These are phyloP conservation scores for Dothistroma pini DNA, from an alignment of 2,329 filamentous ascomycete species.

Conservation along the genomic window DNA sequence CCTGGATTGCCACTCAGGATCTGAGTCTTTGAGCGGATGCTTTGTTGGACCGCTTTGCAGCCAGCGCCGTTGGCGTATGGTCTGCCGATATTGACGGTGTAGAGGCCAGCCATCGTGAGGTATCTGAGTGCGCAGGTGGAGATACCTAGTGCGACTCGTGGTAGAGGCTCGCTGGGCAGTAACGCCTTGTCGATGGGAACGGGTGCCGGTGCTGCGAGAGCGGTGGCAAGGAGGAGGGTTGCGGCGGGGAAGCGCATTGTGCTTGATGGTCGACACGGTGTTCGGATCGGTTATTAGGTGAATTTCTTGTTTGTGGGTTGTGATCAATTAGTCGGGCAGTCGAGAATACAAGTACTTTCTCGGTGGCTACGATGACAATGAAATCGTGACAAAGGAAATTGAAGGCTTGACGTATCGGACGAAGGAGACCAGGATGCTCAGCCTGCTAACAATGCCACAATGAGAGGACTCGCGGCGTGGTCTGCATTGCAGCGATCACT, in stretches of 20 bases:
- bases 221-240: conserved; percentile 5
- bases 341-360: neutral
- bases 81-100: conserved; percentile 6
- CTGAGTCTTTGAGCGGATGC: neutral
- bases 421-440: neutral
- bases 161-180: neutral
- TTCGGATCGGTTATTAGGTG: neutral
- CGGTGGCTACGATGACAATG: neutral
- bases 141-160: neutral
- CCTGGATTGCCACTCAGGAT: neutral
- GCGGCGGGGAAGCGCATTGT: neutral
- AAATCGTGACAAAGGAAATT: neutral
- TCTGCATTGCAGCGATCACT: neutral
- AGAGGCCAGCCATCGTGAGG: neutral
- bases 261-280: neutral
- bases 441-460: neutral
- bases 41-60: conserved; percentile 4
- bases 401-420: neutral
- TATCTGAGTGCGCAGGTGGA: conserved; percentile 6
- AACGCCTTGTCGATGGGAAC: neutral
- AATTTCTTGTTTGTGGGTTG: neutral
- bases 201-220: conserved; percentile 9
- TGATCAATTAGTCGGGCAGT: neutral
- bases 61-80: conserved; percentile 4
- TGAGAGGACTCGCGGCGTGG: neutral